Base-by-base conservation (phyloP, 176 grass and related monocot genomes). In the Oryza glumipatula region DNA sequence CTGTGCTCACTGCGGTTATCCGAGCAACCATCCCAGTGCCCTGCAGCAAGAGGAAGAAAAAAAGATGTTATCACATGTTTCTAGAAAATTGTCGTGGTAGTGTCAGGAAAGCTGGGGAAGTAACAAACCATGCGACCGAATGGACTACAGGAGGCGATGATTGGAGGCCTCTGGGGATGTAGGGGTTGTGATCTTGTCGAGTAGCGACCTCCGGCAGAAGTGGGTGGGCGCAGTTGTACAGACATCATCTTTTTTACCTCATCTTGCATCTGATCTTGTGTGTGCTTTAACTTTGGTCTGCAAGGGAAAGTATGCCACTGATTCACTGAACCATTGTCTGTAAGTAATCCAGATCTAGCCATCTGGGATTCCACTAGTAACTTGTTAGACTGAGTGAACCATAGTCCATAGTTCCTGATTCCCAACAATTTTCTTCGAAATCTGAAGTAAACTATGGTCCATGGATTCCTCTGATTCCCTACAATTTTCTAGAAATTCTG, bases 221-320 rank as follows among this genome's bases (percentile, higher is more conserved):
- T 74, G 43, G 93, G 88, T 16, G 85, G 76, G 17, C 75, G 85
- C n/a, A 95, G 64, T 32, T 92, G 88, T 52, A 45, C 72, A 16
- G 93, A 94, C 91, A 96, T 94, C 75, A 91, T 73, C 71, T 94
- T 91, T 82, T 88, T 88, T 21, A 94, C 91, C 82, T 94, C 96
- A 13, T 92, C 93, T 81, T 93, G 88, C 84, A 96, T 86, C 76
- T 92, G 77, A 45, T 87, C 81, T 79, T 89, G 91, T 66, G 91
- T 70, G 67, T 86, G 74, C 85, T 95, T 96, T 72, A 99, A 38
- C 90, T 92, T 96, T 87, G 96, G 89, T 38, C 96, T 98, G 76
- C 83, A 90, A 70, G 87, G 32, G 17, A 68, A 77, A 77, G 35
- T 19, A 77, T 24, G 41, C 2, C 73, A 60, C 58, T 10, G 21